Percentiles rank a stretch among this genome's conserved stretches.
Evolutionary conservation across 2,329 filamentous ascomycete species (phyloP).

Genomic region (Macroventuria anomochaeta): DNA sequence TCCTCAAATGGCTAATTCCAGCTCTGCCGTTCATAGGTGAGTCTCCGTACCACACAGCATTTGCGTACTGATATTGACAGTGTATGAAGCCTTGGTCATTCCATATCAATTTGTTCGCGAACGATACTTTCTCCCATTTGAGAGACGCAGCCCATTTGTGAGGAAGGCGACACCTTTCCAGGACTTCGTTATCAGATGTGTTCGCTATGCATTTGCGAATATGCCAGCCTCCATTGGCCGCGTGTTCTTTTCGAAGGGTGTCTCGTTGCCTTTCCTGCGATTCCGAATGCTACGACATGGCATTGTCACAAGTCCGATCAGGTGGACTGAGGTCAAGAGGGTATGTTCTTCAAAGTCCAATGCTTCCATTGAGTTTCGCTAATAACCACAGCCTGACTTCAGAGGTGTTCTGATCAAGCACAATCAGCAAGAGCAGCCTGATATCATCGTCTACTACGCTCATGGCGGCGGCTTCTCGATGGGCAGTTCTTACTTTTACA

Average conservation of each 20-base stretch:
- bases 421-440: conserved; percentile 66
- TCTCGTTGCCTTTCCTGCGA: conserved; percentile 74
- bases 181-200: conserved; percentile 77
- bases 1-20: conserved; percentile 63
- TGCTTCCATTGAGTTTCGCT: neutral
- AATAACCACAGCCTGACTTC: conserved; percentile 52
- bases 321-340: conserved; percentile 66
- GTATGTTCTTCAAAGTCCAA: conserved; percentile 45
- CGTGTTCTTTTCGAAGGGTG: conserved; percentile 78
- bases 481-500: conserved; percentile 83
- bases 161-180: conserved; percentile 75
- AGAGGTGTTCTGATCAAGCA: conserved; percentile 74
- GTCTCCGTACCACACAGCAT: conserved; percentile 21
- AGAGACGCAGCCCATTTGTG: conserved; percentile 67
- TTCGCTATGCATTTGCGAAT: conserved; percentile 77
- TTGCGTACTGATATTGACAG: conserved; percentile 39
- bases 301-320: conserved; percentile 65
- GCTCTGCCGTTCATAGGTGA: conserved; percentile 75
- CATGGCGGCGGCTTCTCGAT: conserved; percentile 86
- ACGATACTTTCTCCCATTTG: conserved; percentile 57
- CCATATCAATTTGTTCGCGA: conserved; percentile 66
- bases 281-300: conserved; percentile 80
- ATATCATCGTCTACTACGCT: conserved; percentile 81
- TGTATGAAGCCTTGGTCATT: conserved; percentile 60
- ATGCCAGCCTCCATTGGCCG: conserved; percentile 72